phyloP scores from a whole-genome alignment of 1,284 basidiomycete species.

The Ceratorhiza oryzae-sativae region DNA sequence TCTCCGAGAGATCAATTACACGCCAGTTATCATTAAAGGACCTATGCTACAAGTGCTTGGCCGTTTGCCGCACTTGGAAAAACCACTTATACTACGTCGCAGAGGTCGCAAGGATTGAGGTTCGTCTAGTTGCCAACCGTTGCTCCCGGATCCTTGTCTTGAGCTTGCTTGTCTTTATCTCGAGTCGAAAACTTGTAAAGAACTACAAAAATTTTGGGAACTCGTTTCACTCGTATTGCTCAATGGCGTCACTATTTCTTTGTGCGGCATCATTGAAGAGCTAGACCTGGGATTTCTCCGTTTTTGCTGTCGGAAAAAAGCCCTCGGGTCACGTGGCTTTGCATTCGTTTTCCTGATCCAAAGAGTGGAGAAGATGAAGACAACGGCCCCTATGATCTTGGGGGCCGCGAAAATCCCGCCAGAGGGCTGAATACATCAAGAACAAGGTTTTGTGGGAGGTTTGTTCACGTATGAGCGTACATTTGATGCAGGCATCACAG shows the following conservation, averaged over 20 bases:
- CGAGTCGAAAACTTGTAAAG: background rate
- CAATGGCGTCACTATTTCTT: background rate
- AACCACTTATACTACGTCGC: background rate
- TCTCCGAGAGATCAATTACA: background rate
- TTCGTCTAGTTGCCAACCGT: background rate
- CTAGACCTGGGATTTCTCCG: background rate
- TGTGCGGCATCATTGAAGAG: background rate
- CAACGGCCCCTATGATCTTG: too few relatives aligned
- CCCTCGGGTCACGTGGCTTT: background rate
- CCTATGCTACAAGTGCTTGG: background rate
- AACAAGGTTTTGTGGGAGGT: slow-evolving; percentile 69
- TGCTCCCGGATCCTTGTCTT: background rate
- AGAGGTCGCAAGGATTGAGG: background rate
- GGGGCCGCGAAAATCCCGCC: too few relatives aligned
- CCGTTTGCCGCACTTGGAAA: background rate
- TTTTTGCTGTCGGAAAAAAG: background rate
- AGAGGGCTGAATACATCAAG: slow-evolving; percentile 80
- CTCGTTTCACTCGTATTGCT: background rate
- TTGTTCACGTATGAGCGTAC: slow-evolving; percentile 63
- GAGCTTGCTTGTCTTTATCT: background rate
- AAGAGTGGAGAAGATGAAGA: background rate
- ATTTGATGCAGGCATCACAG: background rate
- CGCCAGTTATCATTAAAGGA: background rate
- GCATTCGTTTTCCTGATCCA: background rate
- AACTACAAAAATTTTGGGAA: background rate